Evolutionary conservation across 192 early-diverging fungal species (phyloP).

Genomic region (Coemansia sp.): DNA sequence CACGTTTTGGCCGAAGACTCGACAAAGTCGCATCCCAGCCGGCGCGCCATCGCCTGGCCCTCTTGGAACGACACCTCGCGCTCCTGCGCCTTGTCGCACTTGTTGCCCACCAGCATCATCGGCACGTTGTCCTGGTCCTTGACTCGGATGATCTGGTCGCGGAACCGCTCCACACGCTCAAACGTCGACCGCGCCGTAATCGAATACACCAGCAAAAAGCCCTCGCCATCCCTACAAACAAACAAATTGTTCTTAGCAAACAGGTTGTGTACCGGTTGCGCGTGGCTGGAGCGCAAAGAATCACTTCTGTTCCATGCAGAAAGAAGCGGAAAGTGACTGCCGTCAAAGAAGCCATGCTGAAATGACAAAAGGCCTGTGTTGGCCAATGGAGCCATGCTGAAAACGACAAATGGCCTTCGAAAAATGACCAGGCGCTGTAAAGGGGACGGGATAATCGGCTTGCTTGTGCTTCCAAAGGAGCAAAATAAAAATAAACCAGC

Average conservation of each 20-base stretch:
- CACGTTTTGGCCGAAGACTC: constrained; percentile 87
- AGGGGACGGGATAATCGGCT: constrained; percentile 3
- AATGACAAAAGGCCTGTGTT: neutral
- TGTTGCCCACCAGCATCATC: constrained; percentile 92
- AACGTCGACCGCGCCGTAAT: constrained; percentile 90
- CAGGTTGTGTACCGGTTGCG: neutral
- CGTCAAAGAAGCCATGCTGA: neutral
- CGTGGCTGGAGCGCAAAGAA: constrained; percentile 8
- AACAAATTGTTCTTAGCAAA: constrained; percentile 83
- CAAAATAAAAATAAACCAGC: constrained; percentile 20
- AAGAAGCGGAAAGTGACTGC: neutral
- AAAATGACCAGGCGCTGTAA: neutral
- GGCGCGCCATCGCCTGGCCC: constrained; percentile 76
- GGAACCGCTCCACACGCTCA: constrained; percentile 86
- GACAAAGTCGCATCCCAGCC: constrained; percentile 75
- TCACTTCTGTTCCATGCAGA: constrained; percentile 2
- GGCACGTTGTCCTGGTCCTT: constrained; percentile 90
- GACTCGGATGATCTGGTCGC: constrained; percentile 89
- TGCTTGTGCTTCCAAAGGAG: constrained; percentile 11
- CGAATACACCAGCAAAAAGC: constrained; percentile 90
- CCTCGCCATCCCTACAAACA: constrained; percentile 77
- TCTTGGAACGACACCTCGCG: constrained; percentile 80
- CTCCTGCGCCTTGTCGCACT: constrained; percentile 81
- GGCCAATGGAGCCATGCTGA: neutral
- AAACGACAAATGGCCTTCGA: neutral